Evolutionary conservation across 1,284 basidiomycete genomes (phyloP).

Genomic region (Cystobasidium pallidum): DNA sequence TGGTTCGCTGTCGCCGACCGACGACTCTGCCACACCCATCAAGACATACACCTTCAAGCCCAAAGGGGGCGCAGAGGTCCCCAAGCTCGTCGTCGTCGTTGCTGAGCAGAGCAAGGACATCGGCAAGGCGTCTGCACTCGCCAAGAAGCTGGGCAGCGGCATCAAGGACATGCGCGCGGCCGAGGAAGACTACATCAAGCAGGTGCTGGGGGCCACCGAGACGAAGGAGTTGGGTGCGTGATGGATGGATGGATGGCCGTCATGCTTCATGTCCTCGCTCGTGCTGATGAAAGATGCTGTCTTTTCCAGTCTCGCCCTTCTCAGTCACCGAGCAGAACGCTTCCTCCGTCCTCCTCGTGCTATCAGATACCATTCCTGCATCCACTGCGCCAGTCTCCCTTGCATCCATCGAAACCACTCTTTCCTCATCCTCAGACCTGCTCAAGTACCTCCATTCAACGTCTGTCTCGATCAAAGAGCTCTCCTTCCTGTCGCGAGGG

Average conservation of each 20-base stretch:
- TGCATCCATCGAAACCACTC: slow-evolving; percentile 60
- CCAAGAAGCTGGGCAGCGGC: slow-evolving; percentile 47
- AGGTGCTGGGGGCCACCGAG: slow-evolving; percentile 49
- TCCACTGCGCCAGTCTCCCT: neutral
- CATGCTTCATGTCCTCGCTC: too few relatives aligned
- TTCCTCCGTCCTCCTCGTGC: slow-evolving; percentile 62
- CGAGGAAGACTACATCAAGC: slow-evolving; percentile 50
- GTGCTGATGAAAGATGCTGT: neutral
- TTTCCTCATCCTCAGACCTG: slow-evolving; percentile 72
- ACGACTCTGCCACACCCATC: neutral
- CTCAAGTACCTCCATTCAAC: slow-evolving; percentile 70
- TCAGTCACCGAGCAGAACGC: slow-evolving; percentile 50
- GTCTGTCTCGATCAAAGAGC: slow-evolving; percentile 66
- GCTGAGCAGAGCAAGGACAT: slow-evolving; percentile 52
- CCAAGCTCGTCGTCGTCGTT: slow-evolving; percentile 52
- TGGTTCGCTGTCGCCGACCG: neutral
- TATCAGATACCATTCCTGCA: slow-evolving; percentile 70
- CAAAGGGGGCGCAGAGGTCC: slow-evolving; percentile 48
- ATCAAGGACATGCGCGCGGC: slow-evolving; percentile 55
- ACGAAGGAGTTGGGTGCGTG: slow-evolving; percentile 47
- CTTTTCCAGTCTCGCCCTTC: slow-evolving; percentile 52
- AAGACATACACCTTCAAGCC: slow-evolving; percentile 52
- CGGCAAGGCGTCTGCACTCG: slow-evolving; percentile 52
- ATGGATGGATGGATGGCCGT: too few relatives aligned
- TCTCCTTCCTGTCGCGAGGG: slow-evolving; percentile 71